Evolutionary conservation across 2,329 filamentous ascomycete genomes (phyloP), one percentile per base, ranked within the genome.

Genomic region (Colletotrichum lini): DNA sequence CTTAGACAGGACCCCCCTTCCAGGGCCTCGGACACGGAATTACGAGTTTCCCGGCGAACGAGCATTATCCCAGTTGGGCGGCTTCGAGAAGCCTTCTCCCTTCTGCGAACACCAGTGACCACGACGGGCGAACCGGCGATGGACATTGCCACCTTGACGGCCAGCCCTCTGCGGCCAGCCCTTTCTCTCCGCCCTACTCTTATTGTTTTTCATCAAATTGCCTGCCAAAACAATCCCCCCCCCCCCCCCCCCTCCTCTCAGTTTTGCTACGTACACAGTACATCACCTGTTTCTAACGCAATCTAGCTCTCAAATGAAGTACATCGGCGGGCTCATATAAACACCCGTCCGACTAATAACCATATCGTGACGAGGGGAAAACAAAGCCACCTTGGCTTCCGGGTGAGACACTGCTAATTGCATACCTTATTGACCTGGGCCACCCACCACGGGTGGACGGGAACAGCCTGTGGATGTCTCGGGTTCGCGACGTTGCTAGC

Each of bases 21-120:
- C 67, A 65, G 47, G 50, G 49, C 49, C 68, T 57, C 57, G 68
- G 68, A 26, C 64, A 58, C 57, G 64, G 68, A 67, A 57, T 57
- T 62, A 62, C 64, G 50, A 58, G 54, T 67, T 42, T 26, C 52
- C 56, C 64, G 64, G 67, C 42, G 63, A 62, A 62, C 63, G 67
- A 57, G 67, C 67, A 67, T 70, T 26, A 70, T 63, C 67, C 57
- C 9, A 5, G 56, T 45, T 18, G 16, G 26, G 15, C 15, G 45
- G 40, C 56, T 26, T 40, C 16, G 21, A 47, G 50, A 35, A 53
- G 50, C 16, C 26, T 54, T 35, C 30, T 35, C 30, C 30, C 52
- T 6, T 38, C 16, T 16, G 9, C 16, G 26, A 53, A 18, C 50
- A 18, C 50, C 44, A n/a, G 16, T 3, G 16, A 18, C 44, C 30